These are phyloP conservation scores for Ascochyta fabae DNA, from an alignment of 2,329 filamentous ascomycete species.

Conservation along the genomic window DNA sequence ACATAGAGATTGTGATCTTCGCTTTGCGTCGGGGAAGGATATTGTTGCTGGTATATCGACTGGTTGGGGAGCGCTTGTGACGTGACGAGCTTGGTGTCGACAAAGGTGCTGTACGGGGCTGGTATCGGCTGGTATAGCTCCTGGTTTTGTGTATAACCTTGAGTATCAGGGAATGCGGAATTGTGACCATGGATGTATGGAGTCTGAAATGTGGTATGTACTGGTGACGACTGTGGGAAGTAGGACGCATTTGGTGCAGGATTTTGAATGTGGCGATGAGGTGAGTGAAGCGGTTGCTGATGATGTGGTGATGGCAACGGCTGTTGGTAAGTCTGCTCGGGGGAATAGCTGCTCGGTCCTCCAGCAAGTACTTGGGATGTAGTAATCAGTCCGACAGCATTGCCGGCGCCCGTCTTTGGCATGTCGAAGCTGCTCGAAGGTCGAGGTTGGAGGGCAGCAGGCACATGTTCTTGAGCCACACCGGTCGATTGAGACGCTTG, in stretches of 20 bases:
- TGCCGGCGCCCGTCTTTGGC: conserved; percentile 18
- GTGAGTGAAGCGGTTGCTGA: conserved; percentile 39
- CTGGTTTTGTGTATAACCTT: conserved; percentile 32
- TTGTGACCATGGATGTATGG: conserved; percentile 32
- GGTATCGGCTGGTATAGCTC: conserved; percentile 36
- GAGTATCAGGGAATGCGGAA: conserved; percentile 25
- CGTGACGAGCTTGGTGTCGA: conserved; percentile 27
- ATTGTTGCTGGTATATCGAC: conserved; percentile 33
- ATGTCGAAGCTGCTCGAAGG: conserved; percentile 31
- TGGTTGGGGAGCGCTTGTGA: conserved; percentile 32
- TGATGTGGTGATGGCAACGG: conserved; percentile 41
- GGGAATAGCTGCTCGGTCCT: conserved; percentile 27
- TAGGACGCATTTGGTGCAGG: conserved; percentile 41
- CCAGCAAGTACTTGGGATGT: conserved; percentile 25
- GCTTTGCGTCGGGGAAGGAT: conserved; percentile 24
- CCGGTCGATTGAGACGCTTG: conserved; percentile 19
- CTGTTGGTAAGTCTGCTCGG: conserved; percentile 38
- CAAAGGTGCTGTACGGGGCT: conserved; percentile 31
- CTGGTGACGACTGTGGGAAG: conserved; percentile 40
- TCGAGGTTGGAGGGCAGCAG: conserved; percentile 39
- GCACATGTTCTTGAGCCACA: conserved; percentile 29
- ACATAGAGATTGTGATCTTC: conserved; percentile 34
- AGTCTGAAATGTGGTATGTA: conserved; percentile 31
- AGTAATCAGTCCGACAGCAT: conserved; percentile 13
- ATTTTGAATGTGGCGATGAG: conserved; percentile 38